phyloP scores from a whole-genome alignment of 192 early-diverging fungal genomes.

The Backusella tarrabulga region DNA sequence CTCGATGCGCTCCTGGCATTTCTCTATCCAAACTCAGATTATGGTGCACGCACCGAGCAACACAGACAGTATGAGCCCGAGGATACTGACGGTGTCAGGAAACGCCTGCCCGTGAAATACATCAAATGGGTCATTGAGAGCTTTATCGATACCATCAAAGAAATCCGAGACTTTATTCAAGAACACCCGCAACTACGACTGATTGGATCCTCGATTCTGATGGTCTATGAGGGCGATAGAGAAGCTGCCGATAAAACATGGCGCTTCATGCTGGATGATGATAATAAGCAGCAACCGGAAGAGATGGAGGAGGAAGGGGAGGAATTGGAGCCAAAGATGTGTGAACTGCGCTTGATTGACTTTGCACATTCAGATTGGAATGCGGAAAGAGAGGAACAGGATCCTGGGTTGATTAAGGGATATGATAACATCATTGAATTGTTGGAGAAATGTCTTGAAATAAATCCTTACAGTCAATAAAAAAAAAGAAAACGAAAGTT shows the following conservation, averaged over 20 bases:
- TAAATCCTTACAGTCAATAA: background rate
- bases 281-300: slow-evolving; percentile 23
- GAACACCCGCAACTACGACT: slow-evolving; percentile 54
- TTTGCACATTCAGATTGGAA: slow-evolving; percentile 84
- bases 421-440: slow-evolving; percentile 56
- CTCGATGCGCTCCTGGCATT: slow-evolving; percentile 58
- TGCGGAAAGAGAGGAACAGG: slow-evolving; percentile 55
- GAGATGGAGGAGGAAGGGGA: slow-evolving; percentile 28
- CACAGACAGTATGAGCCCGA: background rate
- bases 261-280: slow-evolving; percentile 30
- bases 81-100: background rate
- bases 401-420: slow-evolving; percentile 69
- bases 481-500: background rate
- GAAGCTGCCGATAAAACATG: slow-evolving; percentile 48
- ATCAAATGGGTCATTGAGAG: slow-evolving; percentile 56
- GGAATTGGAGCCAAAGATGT: slow-evolving; percentile 42
- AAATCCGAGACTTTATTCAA: slow-evolving; percentile 56
- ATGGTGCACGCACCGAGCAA: background rate
- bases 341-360: slow-evolving; percentile 79
- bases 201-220: slow-evolving; percentile 71
- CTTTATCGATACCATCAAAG: slow-evolving; percentile 57
- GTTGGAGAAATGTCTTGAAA: slow-evolving; percentile 45
- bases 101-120: slow-evolving; percentile 44
- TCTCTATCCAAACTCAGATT: slow-evolving; percentile 42
- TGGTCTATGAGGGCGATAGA: slow-evolving; percentile 78